Conservation (phyloP, 2,329 filamentous ascomycete genomes). For the Paracorniculantispora psalliotae region DNA sequence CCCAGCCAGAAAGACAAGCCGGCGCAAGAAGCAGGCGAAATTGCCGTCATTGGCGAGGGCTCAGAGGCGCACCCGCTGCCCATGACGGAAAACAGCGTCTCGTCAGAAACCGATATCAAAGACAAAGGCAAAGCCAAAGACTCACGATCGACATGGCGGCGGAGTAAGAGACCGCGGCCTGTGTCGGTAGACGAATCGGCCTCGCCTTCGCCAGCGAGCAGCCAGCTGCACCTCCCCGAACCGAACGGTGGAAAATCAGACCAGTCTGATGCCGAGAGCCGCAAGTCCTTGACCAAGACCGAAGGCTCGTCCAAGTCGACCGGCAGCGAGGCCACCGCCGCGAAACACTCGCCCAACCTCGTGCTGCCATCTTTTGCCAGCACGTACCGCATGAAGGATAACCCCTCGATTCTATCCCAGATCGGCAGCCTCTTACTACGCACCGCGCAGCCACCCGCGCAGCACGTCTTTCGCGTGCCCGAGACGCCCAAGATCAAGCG, state of each 20-base stretch:
- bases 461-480: constrained; percentile 67
- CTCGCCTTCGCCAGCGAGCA: constrained; percentile 27
- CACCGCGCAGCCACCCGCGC: constrained; percentile 51
- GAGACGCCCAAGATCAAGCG: constrained; percentile 71
- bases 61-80: constrained; percentile 51
- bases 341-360: constrained; percentile 52
- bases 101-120: constrained; percentile 28
- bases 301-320: constrained; percentile 25
- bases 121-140: constrained; percentile 28
- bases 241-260: constrained; percentile 13
- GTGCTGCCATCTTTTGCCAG: constrained; percentile 64
- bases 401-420: constrained; percentile 66
- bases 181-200: constrained; percentile 44
- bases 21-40: constrained; percentile 41
- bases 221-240: constrained; percentile 20
- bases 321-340: constrained; percentile 39
- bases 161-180: constrained; percentile 41
- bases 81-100: constrained; percentile 40
- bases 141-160: constrained; percentile 33
- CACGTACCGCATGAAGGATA: constrained; percentile 63
- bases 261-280: constrained; percentile 18
- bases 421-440: constrained; percentile 54
- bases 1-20: constrained; percentile 30
- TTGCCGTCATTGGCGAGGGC: constrained; percentile 54
- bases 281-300: constrained; percentile 17